These are phyloP conservation scores for Pleurotus sapidus DNA, from an alignment of 768 basidiomycete species.

Conservation along the genomic window DNA sequence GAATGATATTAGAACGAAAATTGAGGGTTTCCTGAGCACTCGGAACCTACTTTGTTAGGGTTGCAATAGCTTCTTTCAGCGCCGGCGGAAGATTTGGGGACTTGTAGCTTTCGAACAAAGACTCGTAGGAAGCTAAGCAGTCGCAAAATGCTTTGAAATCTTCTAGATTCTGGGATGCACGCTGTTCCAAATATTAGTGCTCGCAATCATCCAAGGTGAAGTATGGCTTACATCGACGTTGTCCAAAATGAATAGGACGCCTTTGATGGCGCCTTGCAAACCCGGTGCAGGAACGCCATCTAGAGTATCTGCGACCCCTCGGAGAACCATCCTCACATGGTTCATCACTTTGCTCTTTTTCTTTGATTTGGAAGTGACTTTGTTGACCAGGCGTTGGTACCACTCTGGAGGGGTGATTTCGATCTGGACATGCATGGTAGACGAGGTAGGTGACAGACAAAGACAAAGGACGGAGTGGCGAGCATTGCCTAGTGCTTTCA, in stretches of 20 bases:
- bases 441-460: no score
- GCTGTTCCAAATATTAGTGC: not conserved
- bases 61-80: not conserved
- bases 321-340: slow-evolving; percentile 8
- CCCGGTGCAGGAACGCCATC: slow-evolving; percentile 3
- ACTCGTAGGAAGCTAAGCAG: not conserved
- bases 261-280: not conserved
- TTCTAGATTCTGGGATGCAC: not conserved
- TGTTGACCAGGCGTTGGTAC: not conserved
- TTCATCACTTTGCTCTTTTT: not conserved
- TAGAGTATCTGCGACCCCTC: not conserved
- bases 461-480: no score
- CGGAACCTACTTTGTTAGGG: not conserved
- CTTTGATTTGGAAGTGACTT: not conserved
- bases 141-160: not conserved
- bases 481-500: no score
- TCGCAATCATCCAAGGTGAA: not conserved
- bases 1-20: not conserved
- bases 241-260: not conserved
- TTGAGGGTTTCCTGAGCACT: not conserved
- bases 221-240: not conserved
- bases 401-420: not conserved
- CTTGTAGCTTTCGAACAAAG: not conserved
- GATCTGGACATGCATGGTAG: no score
- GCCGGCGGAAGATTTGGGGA: not conserved